Evolutionary conservation across 352 stramenopile genomes (phyloP).

Genomic region (Saprolegnia diclina): DNA sequence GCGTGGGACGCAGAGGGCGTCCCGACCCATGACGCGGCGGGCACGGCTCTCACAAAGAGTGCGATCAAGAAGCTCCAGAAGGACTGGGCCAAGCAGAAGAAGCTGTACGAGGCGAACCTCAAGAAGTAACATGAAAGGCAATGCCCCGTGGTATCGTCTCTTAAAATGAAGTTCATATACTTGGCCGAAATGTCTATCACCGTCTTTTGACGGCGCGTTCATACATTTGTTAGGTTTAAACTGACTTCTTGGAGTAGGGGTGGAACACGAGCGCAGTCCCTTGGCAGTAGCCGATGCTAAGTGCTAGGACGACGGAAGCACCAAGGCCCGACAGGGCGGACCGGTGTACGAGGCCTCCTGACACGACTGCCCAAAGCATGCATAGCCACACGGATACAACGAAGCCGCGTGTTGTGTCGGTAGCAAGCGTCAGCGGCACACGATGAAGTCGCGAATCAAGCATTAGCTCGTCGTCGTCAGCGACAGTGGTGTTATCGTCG

Average conservation of each 20-base stretch:
- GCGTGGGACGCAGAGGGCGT: slow-evolving; percentile 63
- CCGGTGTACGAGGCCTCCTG: not conserved
- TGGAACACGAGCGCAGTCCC: not conserved
- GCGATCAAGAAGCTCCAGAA: slow-evolving; percentile 86
- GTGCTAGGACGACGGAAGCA: not conserved
- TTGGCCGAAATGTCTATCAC: not conserved
- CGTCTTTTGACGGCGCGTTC: not conserved
- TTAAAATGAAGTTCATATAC: not conserved
- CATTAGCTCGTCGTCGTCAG: not conserved
- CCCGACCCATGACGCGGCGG: slow-evolving; percentile 64
- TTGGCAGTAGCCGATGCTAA: not conserved
- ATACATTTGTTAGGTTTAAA: not conserved
- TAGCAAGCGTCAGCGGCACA: not conserved
- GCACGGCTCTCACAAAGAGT: slow-evolving; percentile 66
- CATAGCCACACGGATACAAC: slow-evolving; percentile 21
- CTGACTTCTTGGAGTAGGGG: not conserved
- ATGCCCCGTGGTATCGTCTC: slow-evolving; percentile 3
- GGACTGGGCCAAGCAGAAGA: slow-evolving; percentile 85
- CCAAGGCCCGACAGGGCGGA: slow-evolving; percentile 9
- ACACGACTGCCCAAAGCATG: slow-evolving; percentile 22
- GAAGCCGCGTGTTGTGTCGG: slow-evolving; percentile 14
- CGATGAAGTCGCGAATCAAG: not conserved
- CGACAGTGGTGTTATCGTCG: not conserved
- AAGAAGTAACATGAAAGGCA: not conserved
- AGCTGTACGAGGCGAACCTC: slow-evolving; percentile 49